These are phyloP conservation scores for Fragaria nilgerrensis DNA, from an alignment of 306 rosid genomes.

Conservation along the genomic window DNA sequence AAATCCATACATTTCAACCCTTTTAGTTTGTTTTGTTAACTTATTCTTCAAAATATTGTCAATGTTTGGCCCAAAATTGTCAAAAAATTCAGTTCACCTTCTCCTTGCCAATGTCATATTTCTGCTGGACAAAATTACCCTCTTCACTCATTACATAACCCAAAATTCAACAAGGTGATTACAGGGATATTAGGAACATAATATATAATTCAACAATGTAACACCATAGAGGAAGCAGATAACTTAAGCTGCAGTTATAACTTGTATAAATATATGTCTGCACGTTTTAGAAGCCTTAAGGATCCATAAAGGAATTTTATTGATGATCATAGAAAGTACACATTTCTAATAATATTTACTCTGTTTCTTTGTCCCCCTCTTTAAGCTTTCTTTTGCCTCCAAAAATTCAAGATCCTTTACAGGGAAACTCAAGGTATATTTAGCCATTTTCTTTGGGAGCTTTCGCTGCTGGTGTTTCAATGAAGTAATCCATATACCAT, in stretches of 20 bases:
- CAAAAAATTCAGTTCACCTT: constrained; percentile 8
- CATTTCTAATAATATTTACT: background rate
- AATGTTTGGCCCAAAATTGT: constrained; percentile 4
- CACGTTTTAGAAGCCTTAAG: constrained; percentile 9
- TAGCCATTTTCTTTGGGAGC: background rate
- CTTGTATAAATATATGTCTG: constrained; percentile 1
- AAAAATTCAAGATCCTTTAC: background rate
- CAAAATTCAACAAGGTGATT: background rate
- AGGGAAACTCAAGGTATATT: background rate
- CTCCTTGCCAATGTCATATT: background rate
- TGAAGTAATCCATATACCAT: constrained; percentile 1
- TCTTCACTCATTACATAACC: background rate
- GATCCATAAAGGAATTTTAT: constrained; percentile 11
- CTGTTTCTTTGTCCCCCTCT: constrained; percentile 1
- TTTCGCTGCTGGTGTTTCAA: background rate
- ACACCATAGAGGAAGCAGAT: background rate
- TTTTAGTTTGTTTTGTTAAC: constrained; percentile 4
- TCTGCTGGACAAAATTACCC: background rate
- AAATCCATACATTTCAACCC: constrained; percentile 1
- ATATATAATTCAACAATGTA: background rate
- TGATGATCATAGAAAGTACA: background rate
- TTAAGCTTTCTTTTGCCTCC: background rate
- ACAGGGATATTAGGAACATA: background rate
- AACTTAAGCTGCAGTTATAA: background rate
- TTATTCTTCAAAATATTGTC: background rate